These are phyloP conservation scores for Aspergillus wentii DNA, from an alignment of 495 filamentous ascomycete species.

Conservation along the genomic window DNA sequence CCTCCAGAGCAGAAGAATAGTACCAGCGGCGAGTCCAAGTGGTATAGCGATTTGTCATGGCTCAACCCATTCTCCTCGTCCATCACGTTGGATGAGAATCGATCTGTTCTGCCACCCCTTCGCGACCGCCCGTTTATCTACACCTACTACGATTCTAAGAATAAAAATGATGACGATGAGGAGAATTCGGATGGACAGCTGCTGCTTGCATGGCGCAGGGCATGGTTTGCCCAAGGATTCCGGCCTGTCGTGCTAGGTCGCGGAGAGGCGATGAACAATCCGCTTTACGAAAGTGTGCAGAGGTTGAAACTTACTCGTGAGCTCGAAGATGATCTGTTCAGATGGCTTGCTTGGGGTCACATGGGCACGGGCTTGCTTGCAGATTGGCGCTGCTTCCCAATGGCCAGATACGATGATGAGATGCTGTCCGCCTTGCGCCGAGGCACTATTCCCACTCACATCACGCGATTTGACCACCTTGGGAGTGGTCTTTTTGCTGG, in stretches of 20 bases:
- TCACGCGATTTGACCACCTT: constrained; percentile 72
- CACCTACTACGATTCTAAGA: constrained; percentile 78
- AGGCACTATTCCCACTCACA: constrained; percentile 58
- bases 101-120: constrained; percentile 83
- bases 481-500: constrained; percentile 71
- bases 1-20: constrained; percentile 76
- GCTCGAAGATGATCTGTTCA: constrained; percentile 67
- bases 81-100: constrained; percentile 78
- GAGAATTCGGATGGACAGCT: constrained; percentile 71
- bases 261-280: constrained; percentile 82
- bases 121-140: constrained; percentile 72
- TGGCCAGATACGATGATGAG: constrained; percentile 72
- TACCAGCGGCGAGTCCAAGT: constrained; percentile 70
- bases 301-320: constrained; percentile 44
- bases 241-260: constrained; percentile 74
- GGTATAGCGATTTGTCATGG: constrained; percentile 89
- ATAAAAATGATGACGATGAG: constrained; percentile 53
- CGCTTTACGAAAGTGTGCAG: constrained; percentile 62
- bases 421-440: constrained; percentile 67
- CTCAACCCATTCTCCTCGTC: constrained; percentile 81
- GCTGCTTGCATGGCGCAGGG: constrained; percentile 81
- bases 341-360: constrained; percentile 90
- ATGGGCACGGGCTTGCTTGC: constrained; percentile 85
- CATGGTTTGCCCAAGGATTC: constrained; percentile 94
- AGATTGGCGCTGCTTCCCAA: constrained; percentile 77